Evolutionary conservation across 495 filamentous ascomycete genomes (phyloP).

Genomic region (Hypoxylon perforatum): DNA sequence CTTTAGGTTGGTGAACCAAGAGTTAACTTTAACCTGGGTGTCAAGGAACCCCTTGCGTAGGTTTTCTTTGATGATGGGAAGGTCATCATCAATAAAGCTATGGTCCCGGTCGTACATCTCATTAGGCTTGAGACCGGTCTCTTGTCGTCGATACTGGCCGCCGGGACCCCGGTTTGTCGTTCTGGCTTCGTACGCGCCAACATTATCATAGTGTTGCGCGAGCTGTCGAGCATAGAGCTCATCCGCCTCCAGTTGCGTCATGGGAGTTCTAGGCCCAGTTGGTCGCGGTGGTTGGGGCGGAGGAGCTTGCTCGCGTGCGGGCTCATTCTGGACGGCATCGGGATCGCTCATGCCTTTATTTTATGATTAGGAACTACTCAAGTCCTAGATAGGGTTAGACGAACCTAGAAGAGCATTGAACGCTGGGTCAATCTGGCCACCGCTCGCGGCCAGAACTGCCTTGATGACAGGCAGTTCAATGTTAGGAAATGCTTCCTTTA

Average conservation of each 20-base stretch:
- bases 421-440: slow-evolving; percentile 88
- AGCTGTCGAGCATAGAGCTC: slow-evolving; percentile 94
- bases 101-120: slow-evolving; percentile 69
- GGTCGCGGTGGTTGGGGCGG: slow-evolving; percentile 80
- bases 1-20: slow-evolving; percentile 88
- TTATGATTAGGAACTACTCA: slow-evolving; percentile 30
- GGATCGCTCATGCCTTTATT: slow-evolving; percentile 94
- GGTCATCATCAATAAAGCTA: slow-evolving; percentile 95
- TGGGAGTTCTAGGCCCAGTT: slow-evolving; percentile 66
- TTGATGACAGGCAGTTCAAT: slow-evolving; percentile 86
- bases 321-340: slow-evolving; percentile 74
- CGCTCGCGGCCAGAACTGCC: slow-evolving; percentile 86
- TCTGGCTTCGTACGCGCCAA: slow-evolving; percentile 62
- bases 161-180: slow-evolving; percentile 58
- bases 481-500: slow-evolving; percentile 92
- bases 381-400: slow-evolving; percentile 27
- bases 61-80: slow-evolving; percentile 93
- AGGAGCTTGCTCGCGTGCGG: slow-evolving; percentile 50
- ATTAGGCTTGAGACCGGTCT: slow-evolving; percentile 59
- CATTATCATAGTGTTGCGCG: slow-evolving; percentile 84
- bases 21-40: slow-evolving; percentile 91
- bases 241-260: slow-evolving; percentile 87
- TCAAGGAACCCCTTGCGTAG: slow-evolving; percentile 94
- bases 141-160: slow-evolving; percentile 50
- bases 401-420: slow-evolving; percentile 93